Conservation (phyloP, 768 basidiomycete genomes). For the Pulveroboletus sp. region DNA sequence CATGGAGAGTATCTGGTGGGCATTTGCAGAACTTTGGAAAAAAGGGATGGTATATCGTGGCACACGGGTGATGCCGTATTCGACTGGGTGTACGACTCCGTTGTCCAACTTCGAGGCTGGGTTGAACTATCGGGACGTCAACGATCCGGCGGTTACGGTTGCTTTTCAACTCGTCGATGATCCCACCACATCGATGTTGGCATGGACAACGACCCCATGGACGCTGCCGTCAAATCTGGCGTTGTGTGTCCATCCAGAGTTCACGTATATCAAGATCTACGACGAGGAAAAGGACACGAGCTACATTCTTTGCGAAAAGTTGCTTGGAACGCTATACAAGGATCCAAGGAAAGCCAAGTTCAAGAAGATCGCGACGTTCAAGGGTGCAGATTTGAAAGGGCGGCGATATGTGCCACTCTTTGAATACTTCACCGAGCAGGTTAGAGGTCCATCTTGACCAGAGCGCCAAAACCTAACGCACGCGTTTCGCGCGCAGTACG, state of each 20-base stretch:
- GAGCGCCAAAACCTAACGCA: background rate
- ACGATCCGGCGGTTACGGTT: constrained; percentile 93
- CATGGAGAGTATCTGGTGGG: constrained; percentile 99
- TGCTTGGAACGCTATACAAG: constrained; percentile 88
- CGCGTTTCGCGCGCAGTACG: constrained; percentile 53
- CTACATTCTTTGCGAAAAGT: constrained; percentile 86
- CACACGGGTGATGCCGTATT: constrained; percentile 95
- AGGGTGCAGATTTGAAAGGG: constrained; percentile 89
- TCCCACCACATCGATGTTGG: constrained; percentile 80
- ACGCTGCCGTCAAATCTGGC: constrained; percentile 94
- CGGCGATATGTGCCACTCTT: constrained; percentile 95
- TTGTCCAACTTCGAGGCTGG: constrained; percentile 98
- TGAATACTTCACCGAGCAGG: constrained; percentile 94
- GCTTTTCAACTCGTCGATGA: constrained; percentile 93
- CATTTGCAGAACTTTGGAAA: constrained; percentile 89
- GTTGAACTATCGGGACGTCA: constrained; percentile 85
- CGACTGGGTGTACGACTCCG: constrained; percentile 92
- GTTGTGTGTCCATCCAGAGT: constrained; percentile 94
- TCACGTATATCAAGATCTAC: constrained; percentile 94
- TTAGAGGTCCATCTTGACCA: constrained; percentile 29
- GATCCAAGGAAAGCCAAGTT: constrained; percentile 96
- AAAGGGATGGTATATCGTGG: constrained; percentile 92
- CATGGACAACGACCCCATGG: constrained; percentile 99
- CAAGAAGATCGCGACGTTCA: constrained; percentile 85
- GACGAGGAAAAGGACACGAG: constrained; percentile 82